Base-by-base conservation (phyloP, 257 asterid species). In the Verbena officinalis region DNA sequence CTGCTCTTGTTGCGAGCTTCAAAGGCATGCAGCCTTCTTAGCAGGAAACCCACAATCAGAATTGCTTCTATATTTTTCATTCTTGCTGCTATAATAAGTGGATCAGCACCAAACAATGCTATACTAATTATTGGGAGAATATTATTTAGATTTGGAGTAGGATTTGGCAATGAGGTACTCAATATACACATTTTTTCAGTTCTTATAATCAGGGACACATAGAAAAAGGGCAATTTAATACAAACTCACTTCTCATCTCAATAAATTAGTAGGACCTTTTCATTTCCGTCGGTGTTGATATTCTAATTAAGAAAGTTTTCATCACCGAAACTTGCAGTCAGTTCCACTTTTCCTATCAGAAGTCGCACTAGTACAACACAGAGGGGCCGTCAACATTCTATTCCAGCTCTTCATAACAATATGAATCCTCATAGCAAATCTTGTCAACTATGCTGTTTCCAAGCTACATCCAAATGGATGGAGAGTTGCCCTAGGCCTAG, bases 311-410 rank as follows among this genome's bases (percentile, higher is more conserved):
- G n/a, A n/a, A n/a, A n/a, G n/a, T n/a, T n/a, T n/a, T n/a, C n/a
- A n/a, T n/a, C n/a, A n/a, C n/a, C n/a, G n/a, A 48, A 48, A 3
- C 54, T 55, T 48, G 79, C 82, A 90, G 96, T 82, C 98, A 5
- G 98, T 91, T 23, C 98, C 98, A 0, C 49, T 88, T 34, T 91
- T 88, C 59, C 62, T 91, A 62, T 82, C 98, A 51, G 95, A 91
- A 71, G 72, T 91, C 1, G 98, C 98, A 14, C 96, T 95, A 0
- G 57, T 75, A 1, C 90, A 88, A 2, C 87, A 75, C 16, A 75
- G 96, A 11, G 95, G 96, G 2, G 98, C 94, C 0, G 91, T 91
- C 24, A 91, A 86, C 75, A 83, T 88, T 42, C 86, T 88, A 45
- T 88, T 86, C 82, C 98, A 91, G 60, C 91, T 88, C 16, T 84